A percentile compares a stretch with the other conserved stretches of the same genome.
These are phyloP conservation scores for Emericellopsis terricola DNA, from an alignment of 495 filamentous ascomycete genomes.

Conservation along the genomic window DNA sequence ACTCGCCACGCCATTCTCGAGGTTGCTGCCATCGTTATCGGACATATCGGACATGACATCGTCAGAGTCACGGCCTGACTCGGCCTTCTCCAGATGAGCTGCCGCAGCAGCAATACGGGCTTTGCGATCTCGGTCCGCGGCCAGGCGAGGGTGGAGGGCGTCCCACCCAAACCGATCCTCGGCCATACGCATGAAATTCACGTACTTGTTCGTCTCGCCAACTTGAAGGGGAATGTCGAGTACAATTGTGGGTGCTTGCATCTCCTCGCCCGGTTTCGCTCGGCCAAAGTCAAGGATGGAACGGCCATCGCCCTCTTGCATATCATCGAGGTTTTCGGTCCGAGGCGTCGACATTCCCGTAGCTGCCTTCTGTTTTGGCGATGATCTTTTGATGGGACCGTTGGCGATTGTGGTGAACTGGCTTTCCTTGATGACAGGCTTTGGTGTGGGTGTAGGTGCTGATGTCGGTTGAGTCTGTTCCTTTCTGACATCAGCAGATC, in stretches of 20 bases:
- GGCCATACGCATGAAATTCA: constrained; percentile 89
- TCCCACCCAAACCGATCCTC: constrained; percentile 90
- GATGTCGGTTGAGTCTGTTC: constrained; percentile 1
- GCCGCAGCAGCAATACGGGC: constrained; percentile 70
- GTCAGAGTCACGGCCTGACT: constrained; percentile 52
- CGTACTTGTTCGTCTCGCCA: constrained; percentile 66
- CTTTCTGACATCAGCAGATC: neutral
- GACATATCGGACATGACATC: constrained; percentile 58
- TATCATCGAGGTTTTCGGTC: constrained; percentile 20
- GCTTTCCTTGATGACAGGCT: constrained; percentile 13
- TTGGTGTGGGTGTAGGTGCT: constrained; percentile 10
- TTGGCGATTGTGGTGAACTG: constrained; percentile 3
- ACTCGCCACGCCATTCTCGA: constrained; percentile 47
- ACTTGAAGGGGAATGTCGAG: constrained; percentile 56
- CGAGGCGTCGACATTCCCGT: constrained; percentile 21
- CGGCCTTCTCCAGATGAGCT: constrained; percentile 59
- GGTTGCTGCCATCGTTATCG: constrained; percentile 53
- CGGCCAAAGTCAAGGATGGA: constrained; percentile 34
- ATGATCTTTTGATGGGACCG: constrained; percentile 6
- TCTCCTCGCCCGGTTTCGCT: constrained; percentile 27
- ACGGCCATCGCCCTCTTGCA: constrained; percentile 13
- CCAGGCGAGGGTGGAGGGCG: constrained; percentile 75
- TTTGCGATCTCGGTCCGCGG: constrained; percentile 63
- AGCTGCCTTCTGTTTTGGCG: constrained; percentile 16
- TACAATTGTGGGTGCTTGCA: constrained; percentile 58